These are phyloP conservation scores for Talaromyces wortmannii DNA, from an alignment of 495 filamentous ascomycete genomes.

Conservation along the genomic window DNA sequence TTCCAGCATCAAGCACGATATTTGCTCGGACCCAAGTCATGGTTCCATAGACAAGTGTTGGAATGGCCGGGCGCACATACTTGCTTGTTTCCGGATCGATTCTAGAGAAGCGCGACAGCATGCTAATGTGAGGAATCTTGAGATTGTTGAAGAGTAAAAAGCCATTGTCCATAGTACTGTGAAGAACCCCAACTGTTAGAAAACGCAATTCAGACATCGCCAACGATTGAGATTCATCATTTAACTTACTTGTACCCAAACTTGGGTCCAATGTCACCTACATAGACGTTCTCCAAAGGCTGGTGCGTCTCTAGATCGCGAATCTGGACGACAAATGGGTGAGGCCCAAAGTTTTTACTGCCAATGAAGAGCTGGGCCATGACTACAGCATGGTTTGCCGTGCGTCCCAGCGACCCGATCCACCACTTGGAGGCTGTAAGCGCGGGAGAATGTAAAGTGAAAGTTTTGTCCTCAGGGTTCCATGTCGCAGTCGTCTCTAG, in stretches of 20 bases:
- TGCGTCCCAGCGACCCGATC: constrained; percentile 67
- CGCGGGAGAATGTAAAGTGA: constrained; percentile 59
- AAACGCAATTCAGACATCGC: neutral
- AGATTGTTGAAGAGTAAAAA: constrained; percentile 67
- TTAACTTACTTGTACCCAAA: constrained; percentile 53
- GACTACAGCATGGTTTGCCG: constrained; percentile 68
- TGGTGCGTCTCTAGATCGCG: constrained; percentile 63
- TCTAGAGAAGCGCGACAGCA: constrained; percentile 58
- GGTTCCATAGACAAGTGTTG: constrained; percentile 63
- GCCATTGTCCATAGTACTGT: constrained; percentile 67
- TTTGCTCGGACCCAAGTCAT: constrained; percentile 66
- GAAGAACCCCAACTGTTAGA: neutral
- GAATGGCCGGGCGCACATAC: constrained; percentile 56
- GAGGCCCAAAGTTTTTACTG: constrained; percentile 60
- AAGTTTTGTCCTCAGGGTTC: constrained; percentile 60
- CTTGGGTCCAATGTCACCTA: constrained; percentile 71
- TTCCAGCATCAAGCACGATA: constrained; percentile 61
- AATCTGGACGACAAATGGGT: constrained; percentile 71
- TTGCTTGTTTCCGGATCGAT: constrained; percentile 55
- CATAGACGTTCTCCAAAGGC: constrained; percentile 60
- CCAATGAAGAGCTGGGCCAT: constrained; percentile 63
- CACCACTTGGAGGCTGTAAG: constrained; percentile 73
- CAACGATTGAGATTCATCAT: neutral
- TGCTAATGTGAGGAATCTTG: constrained; percentile 61
- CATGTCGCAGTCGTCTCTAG: constrained; percentile 69